phyloP scores from a whole-genome alignment of 164 flowering plant genomes.

The Macadamia tetraphylla region DNA sequence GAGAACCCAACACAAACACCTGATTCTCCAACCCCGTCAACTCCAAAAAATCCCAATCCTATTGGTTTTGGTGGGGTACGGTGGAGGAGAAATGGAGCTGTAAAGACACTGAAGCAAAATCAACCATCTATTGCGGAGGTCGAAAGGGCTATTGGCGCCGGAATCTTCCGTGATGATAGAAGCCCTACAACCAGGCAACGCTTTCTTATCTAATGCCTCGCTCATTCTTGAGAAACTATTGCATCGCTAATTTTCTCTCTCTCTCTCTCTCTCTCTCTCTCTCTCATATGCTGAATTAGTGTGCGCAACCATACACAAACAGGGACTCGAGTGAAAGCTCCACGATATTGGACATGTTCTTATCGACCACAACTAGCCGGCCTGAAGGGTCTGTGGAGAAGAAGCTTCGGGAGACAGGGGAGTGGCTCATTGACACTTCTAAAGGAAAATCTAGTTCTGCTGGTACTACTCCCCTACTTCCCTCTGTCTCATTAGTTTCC shows the following conservation, averaged over 20 bases:
- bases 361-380: constrained; percentile 9
- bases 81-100: constrained; percentile 2
- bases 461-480: constrained; percentile 2
- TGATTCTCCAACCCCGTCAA: too few relatives aligned
- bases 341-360: constrained; percentile 11
- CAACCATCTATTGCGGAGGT: constrained; percentile 48
- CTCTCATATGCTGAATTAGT: too few relatives aligned
- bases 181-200: constrained; percentile 23
- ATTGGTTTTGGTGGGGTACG: neutral
- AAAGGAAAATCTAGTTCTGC: constrained; percentile 13
- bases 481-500: neutral
- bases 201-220: neutral
- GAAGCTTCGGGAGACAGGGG: constrained; percentile 20
- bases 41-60: too few relatives aligned
- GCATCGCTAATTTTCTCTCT: neutral
- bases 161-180: constrained; percentile 33
- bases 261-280: too few relatives aligned
- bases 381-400: constrained; percentile 21
- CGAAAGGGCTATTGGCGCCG: constrained; percentile 74
- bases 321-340: constrained; percentile 1
- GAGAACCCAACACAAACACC: too few relatives aligned
- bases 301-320: neutral
- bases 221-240: too few relatives aligned
- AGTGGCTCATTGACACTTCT: constrained; percentile 18
- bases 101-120: constrained; percentile 11